Conservation (phyloP, 768 basidiomycete species). For the Lactifluus echinatus region DNA sequence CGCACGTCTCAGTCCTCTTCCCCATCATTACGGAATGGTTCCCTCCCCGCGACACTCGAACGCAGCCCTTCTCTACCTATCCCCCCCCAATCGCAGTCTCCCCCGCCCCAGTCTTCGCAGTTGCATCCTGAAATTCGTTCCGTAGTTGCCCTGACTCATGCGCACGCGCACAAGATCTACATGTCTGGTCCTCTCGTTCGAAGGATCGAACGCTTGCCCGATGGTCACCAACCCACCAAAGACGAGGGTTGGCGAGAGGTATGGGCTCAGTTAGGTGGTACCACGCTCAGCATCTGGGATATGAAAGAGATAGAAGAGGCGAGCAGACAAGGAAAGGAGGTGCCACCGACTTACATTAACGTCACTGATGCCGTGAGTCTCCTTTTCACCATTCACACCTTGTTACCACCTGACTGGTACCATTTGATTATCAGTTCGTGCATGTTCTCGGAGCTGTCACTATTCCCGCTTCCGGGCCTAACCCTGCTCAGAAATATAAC, state of each 20-base stretch:
- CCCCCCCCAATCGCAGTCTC: neutral
- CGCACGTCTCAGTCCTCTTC: neutral
- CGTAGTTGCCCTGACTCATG: slow-evolving; percentile 61
- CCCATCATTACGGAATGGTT: neutral
- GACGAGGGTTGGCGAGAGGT: slow-evolving; percentile 79
- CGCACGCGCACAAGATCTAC: slow-evolving; percentile 80
- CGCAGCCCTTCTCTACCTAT: slow-evolving; percentile 1
- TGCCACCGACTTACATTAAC: slow-evolving; percentile 82
- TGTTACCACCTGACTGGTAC: slow-evolving; percentile 8
- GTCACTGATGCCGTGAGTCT: slow-evolving; percentile 76
- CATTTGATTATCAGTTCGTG: slow-evolving; percentile 45
- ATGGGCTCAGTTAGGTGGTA: slow-evolving; percentile 86
- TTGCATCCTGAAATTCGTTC: slow-evolving; percentile 80
- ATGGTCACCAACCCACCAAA: slow-evolving; percentile 59
- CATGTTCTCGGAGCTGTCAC: slow-evolving; percentile 72
- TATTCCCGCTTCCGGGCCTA: slow-evolving; percentile 41
- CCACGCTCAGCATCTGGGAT: slow-evolving; percentile 86
- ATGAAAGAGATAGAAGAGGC: slow-evolving; percentile 85
- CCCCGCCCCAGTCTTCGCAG: slow-evolving; percentile 26
- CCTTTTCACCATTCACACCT: slow-evolving; percentile 9
- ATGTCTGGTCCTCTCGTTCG: slow-evolving; percentile 79
- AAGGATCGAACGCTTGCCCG: slow-evolving; percentile 65
- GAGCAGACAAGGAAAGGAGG: slow-evolving; percentile 67
- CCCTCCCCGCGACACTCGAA: neutral
- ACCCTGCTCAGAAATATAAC: slow-evolving; percentile 49